These are phyloP conservation scores for Coemansia sp. DNA, from an alignment of 192 early-diverging fungal species.

Conservation along the genomic window DNA sequence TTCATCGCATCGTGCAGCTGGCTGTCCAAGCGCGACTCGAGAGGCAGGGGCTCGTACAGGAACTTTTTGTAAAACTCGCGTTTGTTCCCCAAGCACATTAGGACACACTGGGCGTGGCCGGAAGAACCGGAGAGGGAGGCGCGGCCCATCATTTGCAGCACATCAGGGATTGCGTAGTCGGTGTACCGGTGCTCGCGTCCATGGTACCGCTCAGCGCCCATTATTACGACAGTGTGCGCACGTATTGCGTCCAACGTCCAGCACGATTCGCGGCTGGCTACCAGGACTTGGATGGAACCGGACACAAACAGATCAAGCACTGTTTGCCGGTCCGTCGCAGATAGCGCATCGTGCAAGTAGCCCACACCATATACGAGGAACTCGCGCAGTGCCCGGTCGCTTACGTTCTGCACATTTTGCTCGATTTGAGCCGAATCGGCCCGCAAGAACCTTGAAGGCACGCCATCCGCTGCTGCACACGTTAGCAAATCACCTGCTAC, in stretches of 20 bases:
- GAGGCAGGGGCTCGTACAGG: slow-evolving; percentile 90
- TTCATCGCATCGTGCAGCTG: slow-evolving; percentile 97
- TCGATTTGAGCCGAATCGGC: slow-evolving; percentile 61
- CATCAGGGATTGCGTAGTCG: slow-evolving; percentile 93
- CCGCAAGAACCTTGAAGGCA: slow-evolving; percentile 71
- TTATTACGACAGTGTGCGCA: slow-evolving; percentile 81
- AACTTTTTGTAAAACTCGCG: slow-evolving; percentile 99
- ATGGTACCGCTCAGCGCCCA: slow-evolving; percentile 95
- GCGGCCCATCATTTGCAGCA: slow-evolving; percentile 98
- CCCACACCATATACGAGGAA: slow-evolving; percentile 80
- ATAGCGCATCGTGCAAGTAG: slow-evolving; percentile 89
- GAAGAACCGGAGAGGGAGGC: slow-evolving; percentile 49
- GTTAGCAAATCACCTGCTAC: slow-evolving; percentile 87
- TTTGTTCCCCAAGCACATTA: slow-evolving; percentile 94
- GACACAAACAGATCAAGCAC: slow-evolving; percentile 74
- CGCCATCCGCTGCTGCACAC: slow-evolving; percentile 75
- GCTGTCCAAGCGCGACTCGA: slow-evolving; percentile 93
- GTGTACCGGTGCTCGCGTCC: slow-evolving; percentile 95
- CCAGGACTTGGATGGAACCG: slow-evolving; percentile 83
- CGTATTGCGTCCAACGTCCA: slow-evolving; percentile 81
- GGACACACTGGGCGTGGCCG: slow-evolving; percentile 60
- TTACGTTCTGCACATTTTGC: slow-evolving; percentile 60
- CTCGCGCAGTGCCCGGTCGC: slow-evolving; percentile 72
- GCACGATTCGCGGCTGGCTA: slow-evolving; percentile 88
- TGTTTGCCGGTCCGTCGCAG: slow-evolving; percentile 66